These are phyloP conservation scores for Neurospora crassa DNA, from an alignment of 2,329 filamentous ascomycete genomes.

Conservation along the genomic window DNA sequence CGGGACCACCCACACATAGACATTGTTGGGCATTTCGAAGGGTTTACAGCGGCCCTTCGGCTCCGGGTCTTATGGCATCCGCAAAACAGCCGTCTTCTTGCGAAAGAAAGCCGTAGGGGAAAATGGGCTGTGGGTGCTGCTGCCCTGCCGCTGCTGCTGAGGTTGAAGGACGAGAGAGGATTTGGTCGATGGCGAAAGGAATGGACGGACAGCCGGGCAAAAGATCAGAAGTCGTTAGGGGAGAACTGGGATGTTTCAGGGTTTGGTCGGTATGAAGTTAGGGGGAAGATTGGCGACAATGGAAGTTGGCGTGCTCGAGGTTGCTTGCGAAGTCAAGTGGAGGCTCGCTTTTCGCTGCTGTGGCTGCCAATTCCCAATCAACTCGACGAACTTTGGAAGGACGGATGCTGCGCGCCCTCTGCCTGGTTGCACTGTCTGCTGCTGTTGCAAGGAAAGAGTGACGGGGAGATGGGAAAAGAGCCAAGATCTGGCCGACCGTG, in stretches of 20 bases:
- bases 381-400: background rate
- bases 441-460: background rate
- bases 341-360: background rate
- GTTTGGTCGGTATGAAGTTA: background rate
- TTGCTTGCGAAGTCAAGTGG: background rate
- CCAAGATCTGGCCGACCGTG: background rate
- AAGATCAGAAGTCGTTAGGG: background rate
- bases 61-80: conserved; percentile 10
- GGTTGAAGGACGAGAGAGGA: background rate
- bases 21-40: conserved; percentile 18
- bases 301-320: background rate
- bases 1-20: conserved; percentile 13
- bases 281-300: background rate
- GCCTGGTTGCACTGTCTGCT: background rate
- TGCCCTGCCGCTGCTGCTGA: background rate
- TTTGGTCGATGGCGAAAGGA: background rate
- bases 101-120: background rate
- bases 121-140: background rate
- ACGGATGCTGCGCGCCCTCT: background rate
- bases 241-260: background rate
- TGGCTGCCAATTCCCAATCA: background rate
- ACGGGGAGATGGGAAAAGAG: background rate
- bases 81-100: background rate
- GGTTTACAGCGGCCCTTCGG: conserved; percentile 5
- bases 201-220: background rate